Evolutionary conservation across 345 rosid genomes (phyloP), one percentile per base, ranked within the genome.

Genomic region (Syzygium grande): DNA sequence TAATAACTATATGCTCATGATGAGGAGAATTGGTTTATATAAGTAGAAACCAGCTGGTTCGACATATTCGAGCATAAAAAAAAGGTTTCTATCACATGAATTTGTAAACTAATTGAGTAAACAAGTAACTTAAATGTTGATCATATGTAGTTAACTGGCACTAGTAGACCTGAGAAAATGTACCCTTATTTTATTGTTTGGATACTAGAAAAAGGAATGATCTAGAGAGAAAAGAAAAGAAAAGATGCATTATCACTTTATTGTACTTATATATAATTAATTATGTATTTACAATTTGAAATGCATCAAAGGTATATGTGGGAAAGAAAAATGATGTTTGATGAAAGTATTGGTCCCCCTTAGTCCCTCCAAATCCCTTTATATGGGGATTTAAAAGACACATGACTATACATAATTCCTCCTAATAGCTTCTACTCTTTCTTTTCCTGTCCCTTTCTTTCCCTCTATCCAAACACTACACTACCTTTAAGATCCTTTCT

Each of bases 381-480:
- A 43, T 43, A 43, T 43, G 25, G 12, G 63, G n/a, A 56, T 23
- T 10, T 56, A 9, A 56, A 23, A 10, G 27, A 25, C 63, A 25
- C 46, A 43, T 23, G 2, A 5, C 63, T 4, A 25, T 25, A 25
- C 7, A 25, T 58, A 11, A 11, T 5, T 58, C n/a, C 7, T 43
- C 5, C 6, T 0, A 0, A 58, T 58, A 12, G 4, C 2, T 3
- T 10, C 1, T 1, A 10, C 6, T 58, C 11, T 23, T 23, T 23
- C 4, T 2, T 58, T 58, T 58, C n/a, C 63, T 3, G 14, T 25
- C 12, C 63, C 6, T 11, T 25, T 58, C 14, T 58, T 58, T 58
- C 63, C 27, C 13, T 58, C 15, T 9, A 58, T 25, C 63, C 29
- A 11, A 58, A 11, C 15, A 25, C 11, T 58, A 58, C 6, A 3